Evolutionary conservation across 345 rosid genomes (phyloP).

Genomic region (Laguncularia racemosa): DNA sequence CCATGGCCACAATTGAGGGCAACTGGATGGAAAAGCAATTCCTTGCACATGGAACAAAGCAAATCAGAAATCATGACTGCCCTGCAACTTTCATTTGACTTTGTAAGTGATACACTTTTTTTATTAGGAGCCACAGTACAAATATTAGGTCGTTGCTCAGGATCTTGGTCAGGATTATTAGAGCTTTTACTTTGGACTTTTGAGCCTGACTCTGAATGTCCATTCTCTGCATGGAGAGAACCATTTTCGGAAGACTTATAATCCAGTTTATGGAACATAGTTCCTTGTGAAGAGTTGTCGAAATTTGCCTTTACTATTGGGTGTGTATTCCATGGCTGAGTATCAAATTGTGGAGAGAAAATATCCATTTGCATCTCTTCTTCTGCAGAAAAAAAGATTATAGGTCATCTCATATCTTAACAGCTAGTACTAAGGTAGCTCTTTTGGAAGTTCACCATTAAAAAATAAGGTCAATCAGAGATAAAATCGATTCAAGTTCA

Average conservation of each 20-base stretch:
- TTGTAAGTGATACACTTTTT: slow-evolving; percentile 7
- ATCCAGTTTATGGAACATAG: background rate
- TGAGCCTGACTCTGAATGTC: slow-evolving; percentile 7
- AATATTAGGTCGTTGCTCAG: background rate
- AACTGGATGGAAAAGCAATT: slow-evolving; percentile 50
- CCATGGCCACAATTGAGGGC: slow-evolving; percentile 91
- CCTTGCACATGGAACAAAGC: slow-evolving; percentile 63
- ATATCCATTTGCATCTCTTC: slow-evolving; percentile 26
- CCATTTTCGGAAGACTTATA: slow-evolving; percentile 14
- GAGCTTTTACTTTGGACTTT: background rate
- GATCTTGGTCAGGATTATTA: slow-evolving; percentile 3
- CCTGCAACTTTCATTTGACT: slow-evolving; percentile 14
- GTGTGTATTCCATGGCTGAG: slow-evolving; percentile 13
- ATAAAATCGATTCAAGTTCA: no score
- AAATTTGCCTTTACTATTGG: background rate
- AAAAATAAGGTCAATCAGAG: no score
- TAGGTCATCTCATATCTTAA: no score
- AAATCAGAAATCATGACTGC: slow-evolving; percentile 39
- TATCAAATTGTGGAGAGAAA: slow-evolving; percentile 58
- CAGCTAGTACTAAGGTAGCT: no score
- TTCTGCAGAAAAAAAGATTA: slow-evolving; percentile 31
- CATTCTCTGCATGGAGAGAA: slow-evolving; percentile 14
- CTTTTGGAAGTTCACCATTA: no score
- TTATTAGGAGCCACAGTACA: slow-evolving; percentile 8
- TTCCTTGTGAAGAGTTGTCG: background rate